A percentile compares a stretch with the other conserved stretches of the same genome.
These are phyloP conservation scores for Penicillium antarcticum DNA, from an alignment of 495 filamentous ascomycete genomes.

Conservation along the genomic window DNA sequence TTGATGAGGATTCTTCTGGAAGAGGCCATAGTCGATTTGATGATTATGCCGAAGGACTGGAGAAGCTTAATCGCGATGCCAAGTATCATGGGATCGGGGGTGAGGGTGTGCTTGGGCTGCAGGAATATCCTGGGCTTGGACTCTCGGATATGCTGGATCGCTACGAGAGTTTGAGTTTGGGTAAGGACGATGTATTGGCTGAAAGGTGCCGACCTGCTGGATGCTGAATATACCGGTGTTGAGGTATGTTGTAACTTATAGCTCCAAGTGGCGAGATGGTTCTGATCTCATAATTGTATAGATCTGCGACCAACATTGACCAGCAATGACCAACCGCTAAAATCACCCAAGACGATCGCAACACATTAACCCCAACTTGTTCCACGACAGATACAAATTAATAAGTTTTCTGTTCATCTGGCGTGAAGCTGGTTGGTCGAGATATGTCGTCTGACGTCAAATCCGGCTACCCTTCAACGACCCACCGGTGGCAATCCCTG, in stretches of 20 bases:
- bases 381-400: too few relatives aligned
- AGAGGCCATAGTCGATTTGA: slow-evolving; percentile 24
- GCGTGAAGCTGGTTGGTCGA: background rate
- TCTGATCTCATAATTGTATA: too few relatives aligned
- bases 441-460: background rate
- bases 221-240: slow-evolving; percentile 1
- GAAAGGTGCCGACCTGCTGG: slow-evolving; percentile 14
- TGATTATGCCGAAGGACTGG: slow-evolving; percentile 35
- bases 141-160: slow-evolving; percentile 43
- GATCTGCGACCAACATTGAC: too few relatives aligned
- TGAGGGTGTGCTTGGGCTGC: slow-evolving; percentile 10
- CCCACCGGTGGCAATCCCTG: background rate
- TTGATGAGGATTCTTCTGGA: slow-evolving; percentile 29
- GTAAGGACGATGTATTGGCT: slow-evolving; percentile 31
- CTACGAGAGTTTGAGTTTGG: slow-evolving; percentile 42
- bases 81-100: slow-evolving; percentile 31
- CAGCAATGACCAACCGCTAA: too few relatives aligned
- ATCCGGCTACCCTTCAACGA: background rate
- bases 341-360: too few relatives aligned
- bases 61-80: slow-evolving; percentile 35
- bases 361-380: too few relatives aligned
- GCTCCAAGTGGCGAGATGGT: background rate
- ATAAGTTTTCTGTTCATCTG: too few relatives aligned
- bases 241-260: background rate
- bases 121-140: slow-evolving; percentile 3